A percentile compares a stretch with the other conserved stretches of the same genome.
These are phyloP conservation scores for Apophysomyces elegans DNA, from an alignment of 371 early-diverging fungal species.

Conservation along the genomic window DNA sequence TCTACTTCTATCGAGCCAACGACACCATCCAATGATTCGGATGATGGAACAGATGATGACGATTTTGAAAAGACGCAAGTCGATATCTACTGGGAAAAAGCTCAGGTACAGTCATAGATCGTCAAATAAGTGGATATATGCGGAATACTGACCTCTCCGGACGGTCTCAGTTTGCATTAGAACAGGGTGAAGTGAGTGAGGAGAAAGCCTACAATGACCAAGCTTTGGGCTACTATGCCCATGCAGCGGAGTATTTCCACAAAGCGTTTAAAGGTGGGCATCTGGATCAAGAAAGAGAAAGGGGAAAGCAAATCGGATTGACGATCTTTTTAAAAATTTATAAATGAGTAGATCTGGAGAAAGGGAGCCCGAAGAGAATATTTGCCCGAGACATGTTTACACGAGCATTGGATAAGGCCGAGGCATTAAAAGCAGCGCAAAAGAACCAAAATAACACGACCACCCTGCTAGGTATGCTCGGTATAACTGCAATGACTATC, in stretches of 20 bases:
- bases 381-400: slow-evolving; percentile 33
- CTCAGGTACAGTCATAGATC: slow-evolving; percentile 30
- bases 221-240: slow-evolving; percentile 50
- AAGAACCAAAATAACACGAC: slow-evolving; percentile 25
- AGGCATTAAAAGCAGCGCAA: slow-evolving; percentile 32
- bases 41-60: slow-evolving; percentile 21
- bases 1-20: slow-evolving; percentile 20
- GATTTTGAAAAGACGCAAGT: slow-evolving; percentile 28
- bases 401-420: slow-evolving; percentile 43
- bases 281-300: no score
- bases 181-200: slow-evolving; percentile 52
- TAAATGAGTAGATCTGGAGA: slow-evolving; percentile 10
- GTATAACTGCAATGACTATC: neutral
- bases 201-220: slow-evolving; percentile 38
- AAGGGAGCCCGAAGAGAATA: slow-evolving; percentile 11
- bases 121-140: neutral
- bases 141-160: neutral
- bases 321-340: neutral
- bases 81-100: slow-evolving; percentile 38
- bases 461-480: slow-evolving; percentile 20
- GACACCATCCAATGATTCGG: no score
- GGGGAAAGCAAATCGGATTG: no score
- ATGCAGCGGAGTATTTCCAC: slow-evolving; percentile 49
- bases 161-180: slow-evolving; percentile 20
- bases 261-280: slow-evolving; percentile 42